These are phyloP conservation scores for Fistulinella prunicolor DNA, from an alignment of 768 basidiomycete species.

Conservation along the genomic window DNA sequence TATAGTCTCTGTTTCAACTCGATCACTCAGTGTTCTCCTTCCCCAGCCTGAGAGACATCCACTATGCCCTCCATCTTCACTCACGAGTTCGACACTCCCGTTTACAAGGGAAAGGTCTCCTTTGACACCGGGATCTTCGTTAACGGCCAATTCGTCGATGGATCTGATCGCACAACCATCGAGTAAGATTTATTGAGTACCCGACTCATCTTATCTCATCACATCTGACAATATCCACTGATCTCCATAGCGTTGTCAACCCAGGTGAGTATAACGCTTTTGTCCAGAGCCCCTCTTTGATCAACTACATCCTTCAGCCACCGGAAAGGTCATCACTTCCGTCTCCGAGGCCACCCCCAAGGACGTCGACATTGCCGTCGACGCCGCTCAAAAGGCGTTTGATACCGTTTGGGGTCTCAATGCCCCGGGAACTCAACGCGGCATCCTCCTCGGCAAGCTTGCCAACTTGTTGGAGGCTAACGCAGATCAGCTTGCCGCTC, in stretches of 20 bases:
- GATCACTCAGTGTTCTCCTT: too few relatives aligned
- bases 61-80: slow-evolving; percentile 46
- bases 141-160: slow-evolving; percentile 61
- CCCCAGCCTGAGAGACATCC: too few relatives aligned
- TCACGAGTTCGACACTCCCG: slow-evolving; percentile 50
- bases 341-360: slow-evolving; percentile 55
- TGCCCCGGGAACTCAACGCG: slow-evolving; percentile 48
- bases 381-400: slow-evolving; percentile 57
- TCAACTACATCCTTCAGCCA: slow-evolving; percentile 39
- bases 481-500: slow-evolving; percentile 61
- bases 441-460: slow-evolving; percentile 57
- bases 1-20: too few relatives aligned
- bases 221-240: neutral
- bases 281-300: neutral
- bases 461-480: slow-evolving; percentile 62
- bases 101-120: slow-evolving; percentile 56
- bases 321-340: slow-evolving; percentile 56
- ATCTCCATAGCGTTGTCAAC: slow-evolving; percentile 50
- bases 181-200: slow-evolving; percentile 48
- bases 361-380: slow-evolving; percentile 78
- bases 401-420: slow-evolving; percentile 71
- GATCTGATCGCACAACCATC: slow-evolving; percentile 55
- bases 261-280: slow-evolving; percentile 37
- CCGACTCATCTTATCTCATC: neutral
- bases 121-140: slow-evolving; percentile 72